phyloP scores from a whole-genome alignment of 2,329 filamentous ascomycete genomes.

The Colletotrichum costaricense region DNA sequence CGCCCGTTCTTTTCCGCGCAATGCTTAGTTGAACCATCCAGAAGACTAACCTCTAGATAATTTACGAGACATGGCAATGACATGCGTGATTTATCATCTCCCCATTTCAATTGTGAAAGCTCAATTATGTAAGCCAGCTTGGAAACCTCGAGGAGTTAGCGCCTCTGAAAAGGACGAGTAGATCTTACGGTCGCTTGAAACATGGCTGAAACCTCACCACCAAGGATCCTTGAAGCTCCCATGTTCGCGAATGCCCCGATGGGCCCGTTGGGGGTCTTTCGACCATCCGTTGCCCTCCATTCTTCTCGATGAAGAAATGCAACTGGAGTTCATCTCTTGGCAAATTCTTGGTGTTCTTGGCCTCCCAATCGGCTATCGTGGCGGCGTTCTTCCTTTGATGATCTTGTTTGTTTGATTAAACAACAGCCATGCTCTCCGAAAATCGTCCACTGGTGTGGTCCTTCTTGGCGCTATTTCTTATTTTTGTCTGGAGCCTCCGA shows the following conservation, averaged over 20 bases:
- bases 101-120: neutral
- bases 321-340: neutral
- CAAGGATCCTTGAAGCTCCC: neutral
- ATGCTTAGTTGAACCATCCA: no score
- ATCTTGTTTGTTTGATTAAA: neutral
- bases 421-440: conserved; percentile 30
- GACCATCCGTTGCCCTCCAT: neutral
- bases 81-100: no score
- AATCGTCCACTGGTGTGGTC: conserved; percentile 16
- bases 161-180: neutral
- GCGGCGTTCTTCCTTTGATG: neutral
- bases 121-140: neutral
- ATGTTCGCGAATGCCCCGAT: neutral
- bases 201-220: conserved; percentile 11
- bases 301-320: neutral
- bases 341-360: neutral
- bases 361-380: neutral
- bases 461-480: conserved; percentile 8
- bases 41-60: neutral
- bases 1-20: no score
- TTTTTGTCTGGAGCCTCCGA: conserved; percentile 29
- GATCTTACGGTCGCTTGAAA: conserved; percentile 9
- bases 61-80: neutral
- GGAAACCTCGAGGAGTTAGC: no score
- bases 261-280: neutral